Conservation (phyloP, 371 early-diverging fungal genomes). For the Apophysomyces variabilis region DNA sequence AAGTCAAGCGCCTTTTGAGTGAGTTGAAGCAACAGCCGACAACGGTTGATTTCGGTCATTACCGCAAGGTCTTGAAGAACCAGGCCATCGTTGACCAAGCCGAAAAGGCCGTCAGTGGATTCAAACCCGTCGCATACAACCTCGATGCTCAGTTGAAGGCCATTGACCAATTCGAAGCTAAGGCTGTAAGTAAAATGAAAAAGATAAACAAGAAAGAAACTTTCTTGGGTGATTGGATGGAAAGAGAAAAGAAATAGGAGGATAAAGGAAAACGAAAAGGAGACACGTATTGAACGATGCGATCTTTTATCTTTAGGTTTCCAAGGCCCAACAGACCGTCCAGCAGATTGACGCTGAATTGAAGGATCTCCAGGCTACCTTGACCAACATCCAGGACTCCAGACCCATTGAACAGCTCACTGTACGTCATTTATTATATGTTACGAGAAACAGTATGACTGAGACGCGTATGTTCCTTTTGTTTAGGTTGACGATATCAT, state of each 20-base stretch:
- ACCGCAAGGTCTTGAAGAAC: constrained; percentile 89
- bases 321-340: constrained; percentile 85
- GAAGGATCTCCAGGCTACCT: constrained; percentile 85
- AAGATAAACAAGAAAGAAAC: neutral
- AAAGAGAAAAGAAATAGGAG: neutral
- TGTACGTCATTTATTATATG: constrained; percentile 55
- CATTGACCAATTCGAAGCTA: constrained; percentile 85
- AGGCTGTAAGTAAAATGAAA: constrained; percentile 73
- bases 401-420: constrained; percentile 95
- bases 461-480: constrained; percentile 6
- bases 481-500: constrained; percentile 92
- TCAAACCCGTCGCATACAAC: constrained; percentile 87
- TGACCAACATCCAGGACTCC: constrained; percentile 92
- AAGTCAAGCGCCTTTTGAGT: constrained; percentile 79
- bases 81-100: constrained; percentile 86
- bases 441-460: neutral
- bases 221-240: neutral
- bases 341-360: constrained; percentile 86
- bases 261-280: too few species aligned
- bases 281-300: neutral
- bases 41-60: constrained; percentile 87
- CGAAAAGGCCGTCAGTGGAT: constrained; percentile 80
- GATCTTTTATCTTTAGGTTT: constrained; percentile 59
- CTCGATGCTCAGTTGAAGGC: constrained; percentile 85
- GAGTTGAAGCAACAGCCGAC: constrained; percentile 85